These are phyloP conservation scores for Phaffia rhodozyma DNA, from an alignment of 1,284 basidiomycete species.

Conservation along the genomic window DNA sequence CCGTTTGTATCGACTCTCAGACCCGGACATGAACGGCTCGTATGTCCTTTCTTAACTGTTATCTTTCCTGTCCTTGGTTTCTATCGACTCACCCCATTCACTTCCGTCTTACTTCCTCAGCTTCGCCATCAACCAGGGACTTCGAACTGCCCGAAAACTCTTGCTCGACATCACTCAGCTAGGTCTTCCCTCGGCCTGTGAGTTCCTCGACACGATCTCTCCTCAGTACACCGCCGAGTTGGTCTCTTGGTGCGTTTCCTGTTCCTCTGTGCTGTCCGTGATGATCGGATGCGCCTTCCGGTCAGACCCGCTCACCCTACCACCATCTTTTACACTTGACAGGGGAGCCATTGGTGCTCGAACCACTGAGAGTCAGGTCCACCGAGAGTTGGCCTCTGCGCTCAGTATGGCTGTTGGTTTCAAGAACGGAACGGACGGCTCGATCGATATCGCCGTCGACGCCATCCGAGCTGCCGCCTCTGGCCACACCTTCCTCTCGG, in stretches of 20 bases:
- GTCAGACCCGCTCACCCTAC: no score
- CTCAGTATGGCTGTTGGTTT: slow-evolving; percentile 79
- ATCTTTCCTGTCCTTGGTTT: neutral
- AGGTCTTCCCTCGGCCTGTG: slow-evolving; percentile 86
- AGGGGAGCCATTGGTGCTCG: slow-evolving; percentile 86
- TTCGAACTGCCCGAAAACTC: slow-evolving; percentile 72
- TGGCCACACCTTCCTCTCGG: slow-evolving; percentile 83
- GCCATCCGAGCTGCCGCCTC: slow-evolving; percentile 76
- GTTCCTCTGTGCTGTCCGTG: neutral
- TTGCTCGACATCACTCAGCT: slow-evolving; percentile 78
- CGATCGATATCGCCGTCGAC: slow-evolving; percentile 73
- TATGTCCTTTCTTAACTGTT: neutral
- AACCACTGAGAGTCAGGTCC: slow-evolving; percentile 88
- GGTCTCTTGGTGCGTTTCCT: slow-evolving; percentile 60
- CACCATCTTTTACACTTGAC: neutral
- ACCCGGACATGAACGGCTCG: slow-evolving; percentile 25
- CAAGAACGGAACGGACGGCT: slow-evolving; percentile 50
- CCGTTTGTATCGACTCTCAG: slow-evolving; percentile 35
- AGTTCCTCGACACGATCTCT: slow-evolving; percentile 87
- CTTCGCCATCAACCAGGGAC: slow-evolving; percentile 95
- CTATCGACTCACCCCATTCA: slow-evolving; percentile 26
- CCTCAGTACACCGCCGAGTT: slow-evolving; percentile 52
- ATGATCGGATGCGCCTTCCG: neutral
- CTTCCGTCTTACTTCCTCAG: slow-evolving; percentile 83
- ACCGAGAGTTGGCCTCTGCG: slow-evolving; percentile 79